These are phyloP conservation scores for Trichoderma erinaceum DNA, from an alignment of 495 filamentous ascomycete genomes.

Conservation along the genomic window DNA sequence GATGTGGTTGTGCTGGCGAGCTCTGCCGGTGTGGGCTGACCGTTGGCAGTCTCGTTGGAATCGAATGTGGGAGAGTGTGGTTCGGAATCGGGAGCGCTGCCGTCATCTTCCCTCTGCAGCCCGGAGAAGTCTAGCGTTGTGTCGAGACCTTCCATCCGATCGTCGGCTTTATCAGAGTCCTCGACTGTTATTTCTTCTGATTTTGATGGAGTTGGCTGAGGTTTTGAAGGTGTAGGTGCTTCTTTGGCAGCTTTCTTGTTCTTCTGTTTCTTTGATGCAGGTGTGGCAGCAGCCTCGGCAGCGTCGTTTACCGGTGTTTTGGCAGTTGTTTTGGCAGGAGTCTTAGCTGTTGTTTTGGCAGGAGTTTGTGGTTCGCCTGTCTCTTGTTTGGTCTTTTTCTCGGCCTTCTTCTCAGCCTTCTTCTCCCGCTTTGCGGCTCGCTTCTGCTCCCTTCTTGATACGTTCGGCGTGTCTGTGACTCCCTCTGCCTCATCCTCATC, in stretches of 20 bases:
- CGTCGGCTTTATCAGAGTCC: slow-evolving; percentile 19
- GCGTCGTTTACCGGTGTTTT: background rate
- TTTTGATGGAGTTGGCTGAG: slow-evolving; percentile 17
- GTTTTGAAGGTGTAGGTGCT: background rate
- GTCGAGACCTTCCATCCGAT: slow-evolving; percentile 4
- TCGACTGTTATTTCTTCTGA: background rate
- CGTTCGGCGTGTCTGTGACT: slow-evolving; percentile 25
- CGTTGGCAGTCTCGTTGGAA: slow-evolving; percentile 35
- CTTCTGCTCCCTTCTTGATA: slow-evolving; percentile 20
- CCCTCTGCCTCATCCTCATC: slow-evolving; percentile 28
- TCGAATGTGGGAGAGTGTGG: slow-evolving; percentile 63
- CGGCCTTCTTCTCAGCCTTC: slow-evolving; percentile 33
- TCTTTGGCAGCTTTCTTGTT: slow-evolving; percentile 25
- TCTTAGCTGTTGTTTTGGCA: background rate
- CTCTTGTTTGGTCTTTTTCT: slow-evolving; percentile 36
- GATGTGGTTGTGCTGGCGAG: slow-evolving; percentile 62
- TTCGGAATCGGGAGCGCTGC: slow-evolving; percentile 45
- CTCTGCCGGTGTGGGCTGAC: slow-evolving; percentile 29
- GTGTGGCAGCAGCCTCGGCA: background rate
- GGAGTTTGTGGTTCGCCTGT: background rate
- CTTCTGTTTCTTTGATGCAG: slow-evolving; percentile 29
- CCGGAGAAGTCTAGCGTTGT: slow-evolving; percentile 40
- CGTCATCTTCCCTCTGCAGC: slow-evolving; percentile 37
- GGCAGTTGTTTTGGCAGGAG: background rate
- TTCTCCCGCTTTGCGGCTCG: slow-evolving; percentile 28